phyloP scores from a whole-genome alignment of 805 yeast genomes.

The Groenewaldozyma tartarivorans region DNA sequence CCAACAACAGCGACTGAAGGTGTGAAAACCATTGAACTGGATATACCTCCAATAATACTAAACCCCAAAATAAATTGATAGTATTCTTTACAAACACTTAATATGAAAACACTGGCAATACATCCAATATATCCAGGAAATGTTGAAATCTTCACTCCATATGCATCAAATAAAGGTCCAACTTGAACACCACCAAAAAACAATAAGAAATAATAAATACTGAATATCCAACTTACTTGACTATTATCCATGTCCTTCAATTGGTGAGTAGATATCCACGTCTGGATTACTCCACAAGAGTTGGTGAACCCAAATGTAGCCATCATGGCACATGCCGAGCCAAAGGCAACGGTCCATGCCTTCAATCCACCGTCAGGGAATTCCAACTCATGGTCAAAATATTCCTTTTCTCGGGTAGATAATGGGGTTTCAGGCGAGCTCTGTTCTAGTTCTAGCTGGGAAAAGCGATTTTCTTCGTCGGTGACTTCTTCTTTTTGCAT shows the following conservation, averaged over 20 bases:
- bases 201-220: constrained; percentile 28
- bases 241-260: constrained; percentile 37
- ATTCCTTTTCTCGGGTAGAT: too few relatives aligned
- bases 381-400: background rate
- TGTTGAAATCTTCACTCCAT: constrained; percentile 42
- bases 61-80: constrained; percentile 54
- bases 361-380: constrained; percentile 45
- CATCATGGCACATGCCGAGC: constrained; percentile 48
- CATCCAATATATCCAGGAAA: constrained; percentile 36
- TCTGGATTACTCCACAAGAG: constrained; percentile 57
- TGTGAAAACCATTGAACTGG: constrained; percentile 34
- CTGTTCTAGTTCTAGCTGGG: too few relatives aligned
- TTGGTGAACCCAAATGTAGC: constrained; percentile 58
- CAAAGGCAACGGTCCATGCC: constrained; percentile 47
- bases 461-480: too few relatives aligned
- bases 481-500: too few relatives aligned
- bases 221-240: constrained; percentile 61
- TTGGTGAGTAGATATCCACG: constrained; percentile 48
- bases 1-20: constrained; percentile 48
- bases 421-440: too few relatives aligned
- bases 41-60: constrained; percentile 42
- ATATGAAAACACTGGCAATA: constrained; percentile 41
- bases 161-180: constrained; percentile 48
- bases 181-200: constrained; percentile 38
- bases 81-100: constrained; percentile 40